A percentile compares a stretch with the other conserved stretches of the same genome.
phyloP scores from a whole-genome alignment of 495 filamentous ascomycete genomes.

The Penicillium turbatum region DNA sequence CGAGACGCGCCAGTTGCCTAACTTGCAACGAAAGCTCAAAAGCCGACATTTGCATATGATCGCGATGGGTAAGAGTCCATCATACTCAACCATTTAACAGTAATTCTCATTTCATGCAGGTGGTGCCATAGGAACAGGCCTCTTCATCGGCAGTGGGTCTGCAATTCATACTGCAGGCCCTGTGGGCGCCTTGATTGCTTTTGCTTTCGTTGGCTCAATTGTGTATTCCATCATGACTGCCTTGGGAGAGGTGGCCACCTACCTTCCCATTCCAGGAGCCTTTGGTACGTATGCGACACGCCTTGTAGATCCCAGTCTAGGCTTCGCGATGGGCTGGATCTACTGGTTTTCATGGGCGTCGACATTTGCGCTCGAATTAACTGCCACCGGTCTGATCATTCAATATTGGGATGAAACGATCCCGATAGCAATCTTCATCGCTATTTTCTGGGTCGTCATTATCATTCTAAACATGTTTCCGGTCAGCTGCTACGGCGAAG shows the following conservation, averaged over 20 bases:
- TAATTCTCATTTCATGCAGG: slow-evolving; percentile 34
- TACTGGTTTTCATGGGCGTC: slow-evolving; percentile 53
- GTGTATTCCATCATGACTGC: slow-evolving; percentile 48
- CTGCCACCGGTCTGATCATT: slow-evolving; percentile 61
- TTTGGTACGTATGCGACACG: slow-evolving; percentile 64
- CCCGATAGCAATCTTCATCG: slow-evolving; percentile 60
- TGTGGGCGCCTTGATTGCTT: slow-evolving; percentile 60
- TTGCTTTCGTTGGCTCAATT: slow-evolving; percentile 49
- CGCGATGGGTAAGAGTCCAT: slow-evolving; percentile 45
- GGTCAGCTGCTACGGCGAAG: slow-evolving; percentile 50
- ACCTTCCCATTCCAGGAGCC: slow-evolving; percentile 64
- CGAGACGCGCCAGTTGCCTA: slow-evolving; percentile 7
- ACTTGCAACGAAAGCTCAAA: slow-evolving; percentile 52
- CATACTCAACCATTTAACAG: neutral
- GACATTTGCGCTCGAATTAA: slow-evolving; percentile 62
- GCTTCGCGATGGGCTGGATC: slow-evolving; percentile 73
- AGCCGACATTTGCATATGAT: slow-evolving; percentile 64
- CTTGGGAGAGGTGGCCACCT: slow-evolving; percentile 64
- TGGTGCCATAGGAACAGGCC: slow-evolving; percentile 67
- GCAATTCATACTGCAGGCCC: slow-evolving; percentile 61
- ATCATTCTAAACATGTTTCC: slow-evolving; percentile 57
- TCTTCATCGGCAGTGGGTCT: slow-evolving; percentile 65
- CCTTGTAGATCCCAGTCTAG: slow-evolving; percentile 63
- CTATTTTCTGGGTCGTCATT: slow-evolving; percentile 64
- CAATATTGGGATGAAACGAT: slow-evolving; percentile 59